Conservation (phyloP, 1,284 basidiomycete species). For the Termitomyces sp. region DNA sequence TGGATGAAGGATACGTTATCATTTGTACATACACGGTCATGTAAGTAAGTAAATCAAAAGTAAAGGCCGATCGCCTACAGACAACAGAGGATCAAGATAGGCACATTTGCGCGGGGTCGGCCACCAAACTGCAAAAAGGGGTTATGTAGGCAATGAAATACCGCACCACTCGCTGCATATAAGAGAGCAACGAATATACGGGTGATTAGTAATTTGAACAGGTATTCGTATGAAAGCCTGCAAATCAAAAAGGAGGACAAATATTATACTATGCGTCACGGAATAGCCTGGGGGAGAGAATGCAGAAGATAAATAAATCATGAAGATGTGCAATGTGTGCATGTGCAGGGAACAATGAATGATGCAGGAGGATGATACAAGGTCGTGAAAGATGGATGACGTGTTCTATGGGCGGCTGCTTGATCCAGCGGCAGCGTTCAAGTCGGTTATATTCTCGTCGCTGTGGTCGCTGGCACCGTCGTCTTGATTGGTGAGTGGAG, state of each 20-base stretch:
- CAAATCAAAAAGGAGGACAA: not conserved
- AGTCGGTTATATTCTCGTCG: not conserved
- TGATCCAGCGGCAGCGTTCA: slow-evolving; percentile 12
- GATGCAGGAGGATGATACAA: slow-evolving; percentile 7
- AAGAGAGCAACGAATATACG: too few relatives aligned
- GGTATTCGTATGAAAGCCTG: not conserved
- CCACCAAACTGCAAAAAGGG: not conserved
- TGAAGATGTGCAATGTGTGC: slow-evolving; percentile 8
- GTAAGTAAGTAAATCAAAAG: too few relatives aligned
- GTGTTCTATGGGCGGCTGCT: slow-evolving; percentile 14
- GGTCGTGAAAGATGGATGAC: not conserved
- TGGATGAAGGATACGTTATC: not conserved
- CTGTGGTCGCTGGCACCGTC: slow-evolving; percentile 3
- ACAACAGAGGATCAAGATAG: too few relatives aligned
- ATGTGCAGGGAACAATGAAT: not conserved
- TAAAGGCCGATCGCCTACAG: too few relatives aligned
- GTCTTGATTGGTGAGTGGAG: slow-evolving; percentile 12
- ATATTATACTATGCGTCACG: not conserved
- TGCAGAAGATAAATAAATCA: not conserved
- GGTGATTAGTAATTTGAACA: not conserved
- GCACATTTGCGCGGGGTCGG: too few relatives aligned
- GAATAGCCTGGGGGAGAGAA: not conserved
- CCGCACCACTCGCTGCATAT: not conserved
- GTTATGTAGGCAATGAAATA: not conserved
- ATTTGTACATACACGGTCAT: not conserved